These are phyloP conservation scores for Cydonia oblonga DNA, from an alignment of 331 rosid genomes.

Conservation along the genomic window DNA sequence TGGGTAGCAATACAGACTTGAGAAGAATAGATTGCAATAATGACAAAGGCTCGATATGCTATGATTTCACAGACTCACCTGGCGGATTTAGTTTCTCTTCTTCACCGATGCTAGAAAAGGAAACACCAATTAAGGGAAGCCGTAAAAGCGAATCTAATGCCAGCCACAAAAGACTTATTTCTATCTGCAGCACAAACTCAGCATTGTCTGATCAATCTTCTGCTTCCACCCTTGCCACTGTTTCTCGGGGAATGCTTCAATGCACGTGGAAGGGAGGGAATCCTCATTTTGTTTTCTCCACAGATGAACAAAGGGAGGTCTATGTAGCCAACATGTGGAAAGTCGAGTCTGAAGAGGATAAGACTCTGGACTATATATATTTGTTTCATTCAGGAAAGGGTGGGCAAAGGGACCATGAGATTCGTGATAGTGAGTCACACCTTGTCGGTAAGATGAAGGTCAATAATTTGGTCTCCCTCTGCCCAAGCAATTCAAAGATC, in stretches of 20 bases:
- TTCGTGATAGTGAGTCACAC: slow-evolving; percentile 24
- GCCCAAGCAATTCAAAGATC: slow-evolving; percentile 40
- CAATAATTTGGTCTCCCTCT: slow-evolving; percentile 47
- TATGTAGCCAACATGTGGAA: slow-evolving; percentile 53
- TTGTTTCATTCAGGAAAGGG: slow-evolving; percentile 58
- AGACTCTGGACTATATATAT: slow-evolving; percentile 50
- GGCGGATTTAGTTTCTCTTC: slow-evolving; percentile 33
- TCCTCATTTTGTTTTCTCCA: slow-evolving; percentile 73
- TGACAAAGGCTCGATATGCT: slow-evolving; percentile 35
- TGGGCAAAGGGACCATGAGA: slow-evolving; percentile 35
- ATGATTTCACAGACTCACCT: slow-evolving; percentile 37
- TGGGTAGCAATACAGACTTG: slow-evolving; percentile 29
- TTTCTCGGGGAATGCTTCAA: slow-evolving; percentile 84
- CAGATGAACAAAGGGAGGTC: slow-evolving; percentile 64
- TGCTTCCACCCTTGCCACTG: slow-evolving; percentile 24
- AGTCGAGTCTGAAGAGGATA: slow-evolving; percentile 29
- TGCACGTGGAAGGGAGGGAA: slow-evolving; percentile 72
- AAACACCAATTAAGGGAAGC: slow-evolving; percentile 21
- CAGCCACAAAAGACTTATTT: slow-evolving; percentile 33
- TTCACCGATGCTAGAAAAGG: slow-evolving; percentile 26
- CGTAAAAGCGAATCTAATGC: slow-evolving; percentile 26
- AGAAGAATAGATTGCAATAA: slow-evolving; percentile 34
- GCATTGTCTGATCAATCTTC: slow-evolving; percentile 39
- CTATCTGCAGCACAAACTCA: slow-evolving; percentile 54
- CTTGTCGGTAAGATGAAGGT: slow-evolving; percentile 82